phyloP scores from a whole-genome alignment of 306 rosid genomes.

The Delonix regia region DNA sequence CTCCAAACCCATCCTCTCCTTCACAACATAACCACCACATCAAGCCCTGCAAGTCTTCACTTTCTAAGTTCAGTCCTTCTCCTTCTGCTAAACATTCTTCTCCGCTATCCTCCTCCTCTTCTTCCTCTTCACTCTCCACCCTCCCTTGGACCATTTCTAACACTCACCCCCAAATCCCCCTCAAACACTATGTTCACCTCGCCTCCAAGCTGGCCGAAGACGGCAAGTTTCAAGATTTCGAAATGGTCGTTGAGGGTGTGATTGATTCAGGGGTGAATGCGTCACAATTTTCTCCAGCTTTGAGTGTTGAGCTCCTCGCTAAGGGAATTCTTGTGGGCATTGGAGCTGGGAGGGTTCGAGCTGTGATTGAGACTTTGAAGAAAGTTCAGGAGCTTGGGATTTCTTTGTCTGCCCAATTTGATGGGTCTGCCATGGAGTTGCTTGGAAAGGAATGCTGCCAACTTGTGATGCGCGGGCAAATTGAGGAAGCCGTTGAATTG shows the following conservation, averaged over 20 bases:
- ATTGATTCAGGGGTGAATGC: conserved; percentile 51
- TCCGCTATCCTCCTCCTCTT: conserved; percentile 41
- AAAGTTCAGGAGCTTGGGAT: conserved; percentile 50
- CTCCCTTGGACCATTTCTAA: conserved; percentile 33
- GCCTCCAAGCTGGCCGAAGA: conserved; percentile 63
- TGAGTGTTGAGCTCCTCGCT: conserved; percentile 53
- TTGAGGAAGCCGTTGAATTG: conserved; percentile 72
- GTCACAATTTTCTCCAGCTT: conserved; percentile 44
- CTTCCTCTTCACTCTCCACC: conserved; percentile 36
- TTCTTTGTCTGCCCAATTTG: conserved; percentile 52
- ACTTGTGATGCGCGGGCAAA: conserved; percentile 46
- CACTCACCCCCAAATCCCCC: conserved; percentile 40
- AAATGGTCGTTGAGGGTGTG: conserved; percentile 49
- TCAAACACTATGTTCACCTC: conserved; percentile 47
- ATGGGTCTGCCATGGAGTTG: conserved; percentile 48
- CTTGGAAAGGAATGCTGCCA: conserved; percentile 54
- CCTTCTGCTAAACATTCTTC: conserved; percentile 37
- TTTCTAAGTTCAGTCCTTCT: conserved; percentile 43
- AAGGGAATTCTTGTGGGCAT: conserved; percentile 51
- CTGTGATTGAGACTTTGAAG: conserved; percentile 47
- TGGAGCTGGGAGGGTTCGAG: conserved; percentile 49
- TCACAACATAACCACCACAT: conserved; percentile 30
- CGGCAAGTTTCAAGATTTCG: conserved; percentile 53
- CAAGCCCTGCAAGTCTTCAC: conserved; percentile 49
- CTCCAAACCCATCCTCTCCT: conserved; percentile 35